A percentile compares a stretch with the other conserved stretches of the same genome.
phyloP scores from a whole-genome alignment of 1,284 basidiomycete species.

The Exobasidium rhododendri region DNA sequence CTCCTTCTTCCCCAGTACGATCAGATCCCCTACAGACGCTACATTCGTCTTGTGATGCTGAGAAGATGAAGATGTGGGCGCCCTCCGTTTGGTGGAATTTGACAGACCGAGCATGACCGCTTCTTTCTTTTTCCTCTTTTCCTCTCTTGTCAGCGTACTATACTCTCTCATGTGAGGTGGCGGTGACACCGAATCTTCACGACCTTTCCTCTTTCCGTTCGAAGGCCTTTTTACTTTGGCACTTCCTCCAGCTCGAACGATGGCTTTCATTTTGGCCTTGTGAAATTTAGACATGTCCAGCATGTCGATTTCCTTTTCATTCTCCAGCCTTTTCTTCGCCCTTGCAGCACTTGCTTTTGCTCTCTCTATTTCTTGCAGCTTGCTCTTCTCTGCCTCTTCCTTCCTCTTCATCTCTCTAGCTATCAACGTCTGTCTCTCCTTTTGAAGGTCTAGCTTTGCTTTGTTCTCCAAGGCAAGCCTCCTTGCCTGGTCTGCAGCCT shows the following conservation, averaged over 20 bases:
- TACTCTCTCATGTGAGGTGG: not conserved
- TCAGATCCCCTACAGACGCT: constrained; percentile 18
- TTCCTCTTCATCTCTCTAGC: constrained; percentile 3
- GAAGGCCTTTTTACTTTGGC: not conserved
- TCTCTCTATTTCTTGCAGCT: not conserved
- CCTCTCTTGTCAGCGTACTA: constrained; percentile 30
- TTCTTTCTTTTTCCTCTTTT: constrained; percentile 30
- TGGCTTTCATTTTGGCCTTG: not conserved
- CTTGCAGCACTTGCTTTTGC: not conserved
- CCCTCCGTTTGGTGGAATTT: constrained; percentile 12
- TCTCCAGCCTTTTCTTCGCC: not conserved
- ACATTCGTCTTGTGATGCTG: constrained; percentile 15
- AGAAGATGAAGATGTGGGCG: constrained; percentile 1
- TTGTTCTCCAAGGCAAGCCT: not conserved
- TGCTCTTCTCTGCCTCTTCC: not conserved
- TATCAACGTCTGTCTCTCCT: constrained; percentile 1
- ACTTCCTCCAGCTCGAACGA: constrained; percentile 8
- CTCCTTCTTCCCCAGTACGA: constrained; percentile 32
- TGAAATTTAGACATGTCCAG: constrained; percentile 4
- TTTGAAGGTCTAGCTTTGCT: not conserved
- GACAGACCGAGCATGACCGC: constrained; percentile 29
- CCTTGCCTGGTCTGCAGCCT: not conserved
- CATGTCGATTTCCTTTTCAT: constrained; percentile 5
- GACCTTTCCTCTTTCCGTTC: not conserved
- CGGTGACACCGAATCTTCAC: not conserved